Conservation (phyloP, 1,284 basidiomycete species). For the Malassezia japonica region DNA sequence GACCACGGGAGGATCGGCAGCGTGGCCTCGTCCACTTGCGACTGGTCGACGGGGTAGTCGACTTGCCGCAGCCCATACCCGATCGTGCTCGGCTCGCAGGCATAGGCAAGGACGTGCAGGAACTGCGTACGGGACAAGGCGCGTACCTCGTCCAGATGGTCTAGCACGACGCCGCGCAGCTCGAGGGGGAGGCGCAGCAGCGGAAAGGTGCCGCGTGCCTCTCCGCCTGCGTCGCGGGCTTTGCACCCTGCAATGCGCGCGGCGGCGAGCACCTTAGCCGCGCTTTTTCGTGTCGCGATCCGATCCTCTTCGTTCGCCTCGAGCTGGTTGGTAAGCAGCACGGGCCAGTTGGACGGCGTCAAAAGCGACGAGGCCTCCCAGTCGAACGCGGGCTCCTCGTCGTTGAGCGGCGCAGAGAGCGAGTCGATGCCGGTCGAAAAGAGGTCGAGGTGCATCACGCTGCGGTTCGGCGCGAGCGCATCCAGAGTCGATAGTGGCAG, state of each 20-base stretch:
- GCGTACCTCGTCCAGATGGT: neutral
- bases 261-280: neutral
- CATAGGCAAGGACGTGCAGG: conserved; percentile 8
- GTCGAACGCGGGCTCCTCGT: neutral
- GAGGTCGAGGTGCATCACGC: conserved; percentile 10
- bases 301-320: neutral
- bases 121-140: conserved; percentile 5
- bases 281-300: neutral
- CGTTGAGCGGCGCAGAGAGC: neutral
- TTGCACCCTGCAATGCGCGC: conserved; percentile 13
- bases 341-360: conserved; percentile 3
- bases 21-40: neutral
- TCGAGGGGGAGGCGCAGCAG: conserved; percentile 13
- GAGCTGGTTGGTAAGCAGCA: conserved; percentile 4
- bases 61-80: conserved; percentile 4
- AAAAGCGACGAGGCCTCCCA: conserved; percentile 5
- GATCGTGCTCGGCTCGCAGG: conserved; percentile 11
- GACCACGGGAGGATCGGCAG: conserved; percentile 13
- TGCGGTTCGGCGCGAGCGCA: conserved; percentile 5
- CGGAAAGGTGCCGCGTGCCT: neutral
- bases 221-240: neutral
- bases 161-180: conserved; percentile 1
- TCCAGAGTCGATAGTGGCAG: neutral
- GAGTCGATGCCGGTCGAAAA: conserved; percentile 13
- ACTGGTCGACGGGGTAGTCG: neutral